Conservation (phyloP, 1,284 basidiomycete species). For the Amylostereum chailletii region DNA sequence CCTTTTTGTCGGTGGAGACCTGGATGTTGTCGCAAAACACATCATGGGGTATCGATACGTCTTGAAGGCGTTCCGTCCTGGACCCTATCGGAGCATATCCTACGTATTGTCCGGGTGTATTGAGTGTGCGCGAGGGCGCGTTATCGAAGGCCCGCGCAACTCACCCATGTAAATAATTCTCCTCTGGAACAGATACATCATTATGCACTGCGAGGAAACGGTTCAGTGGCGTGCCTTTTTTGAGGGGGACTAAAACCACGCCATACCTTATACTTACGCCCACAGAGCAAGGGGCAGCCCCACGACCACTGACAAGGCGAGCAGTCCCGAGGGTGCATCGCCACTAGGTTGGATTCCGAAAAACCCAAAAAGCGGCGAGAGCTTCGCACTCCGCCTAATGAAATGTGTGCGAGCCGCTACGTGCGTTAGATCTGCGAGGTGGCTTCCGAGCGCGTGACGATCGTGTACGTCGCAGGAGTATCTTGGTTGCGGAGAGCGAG, state of each 20-base stretch:
- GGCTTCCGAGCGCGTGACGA: too few relatives aligned
- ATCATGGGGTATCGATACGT: constrained; percentile 17
- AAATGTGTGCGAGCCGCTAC: too few relatives aligned
- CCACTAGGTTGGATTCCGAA: constrained; percentile 11
- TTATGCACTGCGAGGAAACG: constrained; percentile 26
- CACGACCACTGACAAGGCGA: constrained; percentile 22
- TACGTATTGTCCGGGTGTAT: constrained; percentile 10
- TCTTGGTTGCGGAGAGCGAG: too few relatives aligned
- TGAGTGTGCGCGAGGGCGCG: background rate
- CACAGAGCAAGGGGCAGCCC: constrained; percentile 34
- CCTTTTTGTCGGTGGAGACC: constrained; percentile 16
- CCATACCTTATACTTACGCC: constrained; percentile 36
- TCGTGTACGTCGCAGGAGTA: too few relatives aligned
- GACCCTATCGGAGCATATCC: constrained; percentile 37
- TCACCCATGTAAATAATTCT: constrained; percentile 45
- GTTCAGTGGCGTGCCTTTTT: background rate
- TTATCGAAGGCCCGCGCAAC: constrained; percentile 1
- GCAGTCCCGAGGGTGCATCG: constrained; percentile 20
- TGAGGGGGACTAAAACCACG: background rate
- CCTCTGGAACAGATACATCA: constrained; percentile 41
- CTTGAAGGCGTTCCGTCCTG: constrained; percentile 26
- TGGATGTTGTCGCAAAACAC: constrained; percentile 20
- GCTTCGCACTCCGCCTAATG: too few relatives aligned
- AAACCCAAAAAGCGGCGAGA: too few relatives aligned
- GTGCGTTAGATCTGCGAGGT: too few relatives aligned